These are phyloP conservation scores for Gossypium armourianum DNA, from an alignment of 441 rosid genomes.

Conservation along the genomic window DNA sequence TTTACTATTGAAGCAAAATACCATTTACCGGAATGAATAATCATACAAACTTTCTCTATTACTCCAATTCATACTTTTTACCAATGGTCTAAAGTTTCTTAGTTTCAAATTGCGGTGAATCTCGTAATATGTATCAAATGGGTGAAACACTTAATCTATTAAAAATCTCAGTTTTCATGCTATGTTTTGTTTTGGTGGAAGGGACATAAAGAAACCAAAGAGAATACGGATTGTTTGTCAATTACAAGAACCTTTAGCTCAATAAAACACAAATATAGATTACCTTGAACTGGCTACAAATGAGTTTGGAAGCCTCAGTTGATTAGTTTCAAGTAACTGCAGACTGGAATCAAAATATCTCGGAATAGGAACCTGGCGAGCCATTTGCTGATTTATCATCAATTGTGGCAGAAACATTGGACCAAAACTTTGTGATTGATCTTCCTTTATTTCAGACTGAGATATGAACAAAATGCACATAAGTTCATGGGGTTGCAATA, in stretches of 20 bases:
- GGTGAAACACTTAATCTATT: not conserved
- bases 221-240: not conserved
- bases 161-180: not conserved
- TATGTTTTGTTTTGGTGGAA: not conserved
- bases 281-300: slow-evolving; percentile 19
- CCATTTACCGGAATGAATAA: not conserved
- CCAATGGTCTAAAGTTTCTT: not conserved
- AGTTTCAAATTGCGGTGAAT: not conserved
- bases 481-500: not conserved
- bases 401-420: not conserved
- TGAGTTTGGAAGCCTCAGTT: slow-evolving; percentile 7
- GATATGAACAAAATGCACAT: not conserved
- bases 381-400: slow-evolving; percentile 9
- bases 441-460: slow-evolving; percentile 13
- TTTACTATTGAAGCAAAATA: not conserved
- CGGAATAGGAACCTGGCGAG: slow-evolving; percentile 13
- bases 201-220: slow-evolving; percentile 7
- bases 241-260: not conserved
- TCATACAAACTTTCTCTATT: not conserved
- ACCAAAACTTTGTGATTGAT: slow-evolving; percentile 12
- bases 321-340: slow-evolving; percentile 7
- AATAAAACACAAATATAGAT: not conserved
- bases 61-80: not conserved
- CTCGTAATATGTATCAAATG: not conserved
- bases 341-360: slow-evolving; percentile 12